Conservation (phyloP, 129 eudicot genomes). For the Rutidosis leptorrhynchoides region DNA sequence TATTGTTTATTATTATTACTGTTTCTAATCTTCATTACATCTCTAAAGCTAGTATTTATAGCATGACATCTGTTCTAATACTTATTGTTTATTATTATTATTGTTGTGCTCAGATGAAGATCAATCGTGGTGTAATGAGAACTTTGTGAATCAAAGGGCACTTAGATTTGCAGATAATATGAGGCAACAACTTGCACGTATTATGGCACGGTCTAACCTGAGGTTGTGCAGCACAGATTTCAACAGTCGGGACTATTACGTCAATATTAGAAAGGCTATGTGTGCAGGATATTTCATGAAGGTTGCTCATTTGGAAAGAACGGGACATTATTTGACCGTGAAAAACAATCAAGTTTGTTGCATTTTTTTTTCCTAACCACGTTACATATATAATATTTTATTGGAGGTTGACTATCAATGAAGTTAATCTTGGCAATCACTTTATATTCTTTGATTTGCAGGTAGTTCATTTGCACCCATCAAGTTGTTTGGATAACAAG, state of each 20-base stretch:
- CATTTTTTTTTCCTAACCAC: neutral
- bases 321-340: constrained; percentile 93
- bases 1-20: too few species aligned
- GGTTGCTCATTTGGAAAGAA: constrained; percentile 95
- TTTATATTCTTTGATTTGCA: constrained; percentile 27
- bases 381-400: neutral
- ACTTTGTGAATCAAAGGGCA: constrained; percentile 84
- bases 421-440: neutral
- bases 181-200: constrained; percentile 85
- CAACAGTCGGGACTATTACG: constrained; percentile 86
- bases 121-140: constrained; percentile 94
- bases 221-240: constrained; percentile 90
- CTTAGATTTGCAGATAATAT: constrained; percentile 92
- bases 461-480: constrained; percentile 96
- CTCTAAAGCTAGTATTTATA: neutral
- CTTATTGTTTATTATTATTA: neutral
- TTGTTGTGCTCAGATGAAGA: constrained; percentile 63
- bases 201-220: constrained; percentile 75
- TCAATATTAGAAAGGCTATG: constrained; percentile 97
- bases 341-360: constrained; percentile 83
- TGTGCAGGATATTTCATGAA: constrained; percentile 96
- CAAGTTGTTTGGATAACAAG: constrained; percentile 90
- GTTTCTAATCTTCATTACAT: neutral
- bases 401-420: neutral
- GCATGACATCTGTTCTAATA: neutral